Conservation (phyloP, 306 rosid species). For the Sesbania bispinosa region DNA sequence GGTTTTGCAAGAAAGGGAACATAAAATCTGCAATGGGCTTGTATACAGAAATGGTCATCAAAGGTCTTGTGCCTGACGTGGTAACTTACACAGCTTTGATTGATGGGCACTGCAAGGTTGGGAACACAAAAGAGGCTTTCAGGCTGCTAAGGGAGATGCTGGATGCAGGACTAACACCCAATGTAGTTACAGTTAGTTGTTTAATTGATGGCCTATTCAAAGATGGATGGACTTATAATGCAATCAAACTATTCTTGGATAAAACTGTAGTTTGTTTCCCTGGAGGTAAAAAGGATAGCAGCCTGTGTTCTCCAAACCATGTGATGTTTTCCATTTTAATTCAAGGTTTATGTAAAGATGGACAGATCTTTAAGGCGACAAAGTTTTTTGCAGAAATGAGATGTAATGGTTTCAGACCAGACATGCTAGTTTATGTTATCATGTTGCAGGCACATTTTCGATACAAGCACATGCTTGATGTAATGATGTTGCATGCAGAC, state of each 20-base stretch:
- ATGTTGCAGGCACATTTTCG: constrained; percentile 54
- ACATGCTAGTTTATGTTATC: constrained; percentile 40
- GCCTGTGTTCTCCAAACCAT: constrained; percentile 43
- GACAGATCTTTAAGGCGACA: constrained; percentile 56
- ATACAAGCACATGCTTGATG: constrained; percentile 47
- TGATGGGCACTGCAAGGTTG: constrained; percentile 60
- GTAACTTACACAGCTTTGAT: constrained; percentile 67
- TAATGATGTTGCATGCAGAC: constrained; percentile 73
- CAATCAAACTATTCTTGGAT: constrained; percentile 52
- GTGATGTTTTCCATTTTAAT: constrained; percentile 54
- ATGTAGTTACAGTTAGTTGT: constrained; percentile 51
- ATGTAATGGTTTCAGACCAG: constrained; percentile 46
- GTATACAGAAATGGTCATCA: constrained; percentile 57
- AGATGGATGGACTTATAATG: constrained; percentile 53
- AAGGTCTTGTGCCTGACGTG: constrained; percentile 58
- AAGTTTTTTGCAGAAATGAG: constrained; percentile 69
- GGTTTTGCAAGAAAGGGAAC: constrained; percentile 61
- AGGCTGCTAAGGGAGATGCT: constrained; percentile 53
- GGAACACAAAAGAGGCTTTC: constrained; percentile 52
- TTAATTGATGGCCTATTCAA: constrained; percentile 64
- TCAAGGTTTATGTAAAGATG: constrained; percentile 61
- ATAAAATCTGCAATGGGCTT: constrained; percentile 57
- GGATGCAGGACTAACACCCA: constrained; percentile 51
- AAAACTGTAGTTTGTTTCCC: constrained; percentile 29
- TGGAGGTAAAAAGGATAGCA: neutral